Evolutionary conservation across 306 rosid genomes (phyloP).

Genomic region (Vigna hirtella): DNA sequence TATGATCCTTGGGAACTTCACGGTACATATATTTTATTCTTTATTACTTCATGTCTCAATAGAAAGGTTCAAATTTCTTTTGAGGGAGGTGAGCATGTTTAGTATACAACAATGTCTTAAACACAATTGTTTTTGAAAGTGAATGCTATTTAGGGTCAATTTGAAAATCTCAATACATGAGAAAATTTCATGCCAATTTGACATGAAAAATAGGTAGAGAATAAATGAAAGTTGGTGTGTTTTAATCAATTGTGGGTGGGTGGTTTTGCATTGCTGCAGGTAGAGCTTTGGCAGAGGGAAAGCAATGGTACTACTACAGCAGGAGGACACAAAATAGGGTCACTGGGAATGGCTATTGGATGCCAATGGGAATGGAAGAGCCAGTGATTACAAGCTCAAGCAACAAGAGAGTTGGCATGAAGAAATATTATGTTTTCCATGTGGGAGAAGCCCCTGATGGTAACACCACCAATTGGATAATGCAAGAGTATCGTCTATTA

Average conservation of each 20-base stretch:
- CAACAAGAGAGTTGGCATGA: slow-evolving; percentile 68
- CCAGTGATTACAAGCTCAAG: slow-evolving; percentile 57
- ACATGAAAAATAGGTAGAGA: neutral
- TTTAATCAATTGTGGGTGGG: slow-evolving; percentile 5
- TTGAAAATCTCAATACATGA: neutral
- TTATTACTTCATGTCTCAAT: neutral
- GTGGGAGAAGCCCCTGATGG: slow-evolving; percentile 65
- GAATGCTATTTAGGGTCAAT: neutral
- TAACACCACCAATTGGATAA: slow-evolving; percentile 80
- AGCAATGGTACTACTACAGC: slow-evolving; percentile 90
- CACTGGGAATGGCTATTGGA: slow-evolving; percentile 79
- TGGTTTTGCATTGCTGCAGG: slow-evolving; percentile 52
- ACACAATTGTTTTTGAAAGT: neutral
- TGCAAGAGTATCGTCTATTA: slow-evolving; percentile 84
- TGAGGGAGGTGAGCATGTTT: neutral
- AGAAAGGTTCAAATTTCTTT: neutral
- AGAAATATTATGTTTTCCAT: slow-evolving; percentile 69
- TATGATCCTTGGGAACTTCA: slow-evolving; percentile 91
- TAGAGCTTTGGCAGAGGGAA: slow-evolving; percentile 88
- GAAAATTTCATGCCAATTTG: slow-evolving; percentile 24
- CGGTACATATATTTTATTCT: slow-evolving; percentile 48
- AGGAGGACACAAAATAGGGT: slow-evolving; percentile 71
- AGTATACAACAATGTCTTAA: neutral
- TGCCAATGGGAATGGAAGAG: slow-evolving; percentile 73
- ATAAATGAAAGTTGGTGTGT: slow-evolving; percentile 11